Conservation (phyloP, 768 basidiomycete genomes). For the Phlegmacium glaucopus region DNA sequence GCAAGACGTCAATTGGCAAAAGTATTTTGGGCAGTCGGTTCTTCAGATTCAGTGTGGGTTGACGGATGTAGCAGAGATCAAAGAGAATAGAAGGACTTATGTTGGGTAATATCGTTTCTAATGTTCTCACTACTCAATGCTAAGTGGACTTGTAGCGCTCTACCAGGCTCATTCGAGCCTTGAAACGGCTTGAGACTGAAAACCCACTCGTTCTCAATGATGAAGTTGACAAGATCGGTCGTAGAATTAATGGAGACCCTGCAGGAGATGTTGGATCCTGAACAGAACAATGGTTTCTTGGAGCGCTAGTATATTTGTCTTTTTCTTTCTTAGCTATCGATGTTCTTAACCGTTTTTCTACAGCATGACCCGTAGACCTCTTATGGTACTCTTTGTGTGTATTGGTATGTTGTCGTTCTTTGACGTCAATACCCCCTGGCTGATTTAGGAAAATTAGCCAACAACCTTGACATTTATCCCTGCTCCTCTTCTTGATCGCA, state of each 20-base stretch:
- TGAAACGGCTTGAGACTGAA: no score
- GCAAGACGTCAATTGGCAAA: constrained; percentile 97
- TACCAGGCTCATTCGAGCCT: no score
- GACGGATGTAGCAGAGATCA: constrained; percentile 98
- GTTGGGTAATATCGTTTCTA: constrained; percentile 83
- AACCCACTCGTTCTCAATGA: no score
- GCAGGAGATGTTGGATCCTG: constrained; percentile 96
- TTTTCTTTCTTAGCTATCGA: constrained; percentile 1
- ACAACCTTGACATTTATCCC: constrained; percentile 93
- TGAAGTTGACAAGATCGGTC: no score
- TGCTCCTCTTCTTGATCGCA: constrained; percentile 88
- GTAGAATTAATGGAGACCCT: no score
- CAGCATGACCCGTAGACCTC: constrained; percentile 98
- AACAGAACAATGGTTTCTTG: constrained; percentile 92
- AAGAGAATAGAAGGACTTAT: constrained; percentile 97
- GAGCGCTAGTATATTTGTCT: constrained; percentile 80
- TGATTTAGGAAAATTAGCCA: constrained; percentile 48
- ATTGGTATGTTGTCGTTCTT: no score
- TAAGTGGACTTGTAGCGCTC: no score
- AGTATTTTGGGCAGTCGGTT: constrained; percentile 87
- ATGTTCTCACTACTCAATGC: no score
- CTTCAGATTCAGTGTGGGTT: constrained; percentile 94
- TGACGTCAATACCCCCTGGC: no score
- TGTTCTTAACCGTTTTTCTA: no score
- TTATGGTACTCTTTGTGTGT: no score